A percentile compares a stretch with the other conserved stretches of the same genome.
Conservation (phyloP, 495 filamentous ascomycete genomes). For the Immersiella caudata region DNA sequence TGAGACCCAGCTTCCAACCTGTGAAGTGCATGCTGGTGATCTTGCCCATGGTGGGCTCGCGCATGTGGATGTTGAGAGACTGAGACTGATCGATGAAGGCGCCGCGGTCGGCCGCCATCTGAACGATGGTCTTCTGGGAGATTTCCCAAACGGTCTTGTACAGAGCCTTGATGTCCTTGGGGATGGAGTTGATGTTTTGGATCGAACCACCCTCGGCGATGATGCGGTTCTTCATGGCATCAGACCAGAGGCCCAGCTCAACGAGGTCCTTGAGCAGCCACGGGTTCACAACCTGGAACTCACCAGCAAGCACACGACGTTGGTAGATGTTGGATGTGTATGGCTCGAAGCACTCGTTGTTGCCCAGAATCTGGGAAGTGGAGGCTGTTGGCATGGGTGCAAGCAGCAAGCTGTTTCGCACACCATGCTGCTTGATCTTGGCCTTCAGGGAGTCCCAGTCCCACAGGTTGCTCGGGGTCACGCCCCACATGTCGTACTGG, state of each 20-base stretch:
- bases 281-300: slow-evolving; percentile 99
- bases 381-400: slow-evolving; percentile 98
- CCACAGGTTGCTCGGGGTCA: slow-evolving; percentile 91
- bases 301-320: slow-evolving; percentile 93
- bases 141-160: slow-evolving; percentile 99
- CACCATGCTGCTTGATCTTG: slow-evolving; percentile 85
- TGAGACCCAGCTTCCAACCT: slow-evolving; percentile 97
- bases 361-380: slow-evolving; percentile 94
- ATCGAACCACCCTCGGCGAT: slow-evolving; percentile 95
- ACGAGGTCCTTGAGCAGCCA: slow-evolving; percentile 98
- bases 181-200: slow-evolving; percentile 95
- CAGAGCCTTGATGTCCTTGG: slow-evolving; percentile 89
- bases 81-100: slow-evolving; percentile 99
- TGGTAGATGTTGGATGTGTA: slow-evolving; percentile 99
- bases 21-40: slow-evolving; percentile 99
- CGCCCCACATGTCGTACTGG: slow-evolving; percentile 98
- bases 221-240: slow-evolving; percentile 99
- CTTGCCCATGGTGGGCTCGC: slow-evolving; percentile 99
- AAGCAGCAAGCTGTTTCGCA: slow-evolving; percentile 91
- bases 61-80: slow-evolving; percentile 98
- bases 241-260: slow-evolving; percentile 96
- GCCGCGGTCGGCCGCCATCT: slow-evolving; percentile 98
- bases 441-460: slow-evolving; percentile 91
- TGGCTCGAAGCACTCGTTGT: slow-evolving; percentile 99
- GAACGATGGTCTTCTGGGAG: slow-evolving; percentile 89